Base-by-base conservation (phyloP, 306 rosid species). In the Prunus persica region DNA sequence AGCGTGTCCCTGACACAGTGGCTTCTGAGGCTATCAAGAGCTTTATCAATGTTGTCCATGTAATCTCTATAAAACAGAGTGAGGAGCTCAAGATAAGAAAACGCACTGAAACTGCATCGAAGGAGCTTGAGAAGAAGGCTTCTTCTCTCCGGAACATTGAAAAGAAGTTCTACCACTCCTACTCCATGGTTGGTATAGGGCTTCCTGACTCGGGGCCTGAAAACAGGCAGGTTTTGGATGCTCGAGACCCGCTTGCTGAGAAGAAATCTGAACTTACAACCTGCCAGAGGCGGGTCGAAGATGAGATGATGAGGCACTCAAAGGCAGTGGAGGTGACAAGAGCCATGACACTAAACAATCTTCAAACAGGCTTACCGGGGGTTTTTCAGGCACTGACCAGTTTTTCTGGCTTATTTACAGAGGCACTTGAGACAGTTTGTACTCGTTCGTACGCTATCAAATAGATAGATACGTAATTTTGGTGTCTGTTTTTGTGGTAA, bases 11-110 rank as follows among this genome's bases (percentile, higher is more conserved):
- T 0, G 99, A 92, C 87, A 96, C 96, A 0, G 98, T 96, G 27
- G 99, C 99, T 30, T 92, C 98, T 0, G 98, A 88, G 83, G 98
- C 99, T 45, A 93, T 96, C 86, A 96, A 96, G 76, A 91, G 99
- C 87, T 93, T 96, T 69, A 81, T 91, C 86, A 88, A 89, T 8
- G 97, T 96, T 16, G 93, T 96, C 79, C 97, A 87, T 25, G 98
- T 81, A 64, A 96, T 96, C 82, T 84, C 90, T 19, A 72, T 43
- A 38, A 91, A 93, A 76, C 99, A 96, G 78, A 79, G 82, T 0
- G 98, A 91, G 69, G 99, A 96, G 79, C 90, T 89, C 73, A 96
- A 96, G 89, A 82, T 93, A 0, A 89, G 82, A 57, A 96, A 92
- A 67, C 84, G 96, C 68, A 88, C 94, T 0, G 99, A 96, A 81